Percentiles rank a stretch among this genome's conserved stretches.
phyloP scores from a whole-genome alignment of 306 rosid species.

The Aeschynomene evenia region DNA sequence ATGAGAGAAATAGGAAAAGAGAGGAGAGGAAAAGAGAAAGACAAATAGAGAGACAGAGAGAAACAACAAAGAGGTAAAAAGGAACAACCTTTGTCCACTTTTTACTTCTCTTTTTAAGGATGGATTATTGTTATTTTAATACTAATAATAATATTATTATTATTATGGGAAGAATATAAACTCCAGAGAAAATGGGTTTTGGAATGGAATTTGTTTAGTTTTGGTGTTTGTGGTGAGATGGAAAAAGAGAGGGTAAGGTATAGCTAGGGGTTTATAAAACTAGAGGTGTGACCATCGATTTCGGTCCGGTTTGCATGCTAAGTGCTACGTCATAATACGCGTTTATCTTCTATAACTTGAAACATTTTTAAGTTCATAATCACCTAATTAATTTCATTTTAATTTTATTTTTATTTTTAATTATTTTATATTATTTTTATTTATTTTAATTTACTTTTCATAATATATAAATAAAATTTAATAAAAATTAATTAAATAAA shows the following conservation, averaged over 20 bases:
- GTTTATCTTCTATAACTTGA: constrained; percentile 33
- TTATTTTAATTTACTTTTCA: too few relatives aligned
- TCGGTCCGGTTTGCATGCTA: constrained; percentile 73
- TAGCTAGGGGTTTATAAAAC: constrained; percentile 26
- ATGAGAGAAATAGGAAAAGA: constrained; percentile 28
- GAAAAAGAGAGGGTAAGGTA: not conserved
- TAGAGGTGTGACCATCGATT: constrained; percentile 56
- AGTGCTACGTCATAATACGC: constrained; percentile 48
- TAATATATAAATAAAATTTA: too few relatives aligned
- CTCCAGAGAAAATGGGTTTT: not conserved
- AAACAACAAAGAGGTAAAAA: not conserved
- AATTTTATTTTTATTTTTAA: too few relatives aligned
- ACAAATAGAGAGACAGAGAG: not conserved
- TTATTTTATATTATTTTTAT: too few relatives aligned
- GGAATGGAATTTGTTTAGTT: not conserved
- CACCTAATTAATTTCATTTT: not conserved
- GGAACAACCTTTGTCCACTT: not conserved
- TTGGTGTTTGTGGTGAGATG: not conserved
- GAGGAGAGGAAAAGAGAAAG: constrained; percentile 17
- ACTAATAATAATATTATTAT: too few relatives aligned
- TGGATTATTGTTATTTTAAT: too few relatives aligned
- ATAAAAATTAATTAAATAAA: too few relatives aligned
- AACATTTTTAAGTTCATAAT: not conserved
- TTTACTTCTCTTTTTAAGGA: not conserved
- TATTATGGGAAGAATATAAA: not conserved